Evolutionary conservation across 2,329 filamentous ascomycete species (phyloP).

Genomic region (Tricladium varicosporioides): DNA sequence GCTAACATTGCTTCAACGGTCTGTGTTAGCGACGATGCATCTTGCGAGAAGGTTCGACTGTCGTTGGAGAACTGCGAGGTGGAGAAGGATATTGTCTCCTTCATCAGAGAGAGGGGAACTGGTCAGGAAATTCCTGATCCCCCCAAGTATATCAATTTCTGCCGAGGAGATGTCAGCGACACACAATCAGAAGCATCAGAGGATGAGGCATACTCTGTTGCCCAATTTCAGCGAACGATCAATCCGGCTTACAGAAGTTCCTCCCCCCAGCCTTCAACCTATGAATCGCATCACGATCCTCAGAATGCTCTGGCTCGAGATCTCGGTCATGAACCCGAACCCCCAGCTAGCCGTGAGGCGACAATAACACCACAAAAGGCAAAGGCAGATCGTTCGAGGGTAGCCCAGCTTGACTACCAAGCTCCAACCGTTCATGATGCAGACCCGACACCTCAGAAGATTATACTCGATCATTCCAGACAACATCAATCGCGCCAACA

Average conservation of each 20-base stretch:
- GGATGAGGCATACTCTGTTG: slow-evolving; percentile 88
- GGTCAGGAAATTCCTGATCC: slow-evolving; percentile 97
- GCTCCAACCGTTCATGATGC: slow-evolving; percentile 45
- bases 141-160: slow-evolving; percentile 98
- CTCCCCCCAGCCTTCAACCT: slow-evolving; percentile 90
- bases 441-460: slow-evolving; percentile 52
- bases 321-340: slow-evolving; percentile 54
- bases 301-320: slow-evolving; percentile 70
- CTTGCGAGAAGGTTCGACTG: slow-evolving; percentile 92
- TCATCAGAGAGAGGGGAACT: slow-evolving; percentile 87
- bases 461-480: slow-evolving; percentile 21
- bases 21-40: slow-evolving; percentile 94
- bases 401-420: slow-evolving; percentile 38
- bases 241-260: slow-evolving; percentile 96
- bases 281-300: slow-evolving; percentile 88
- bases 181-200: slow-evolving; percentile 79
- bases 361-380: slow-evolving; percentile 52
- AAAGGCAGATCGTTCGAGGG: slow-evolving; percentile 22
- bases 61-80: slow-evolving; percentile 95
- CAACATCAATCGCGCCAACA: slow-evolving; percentile 23
- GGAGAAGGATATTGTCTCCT: slow-evolving; percentile 85
- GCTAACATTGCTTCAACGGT: slow-evolving; percentile 97
- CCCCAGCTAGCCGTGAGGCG: slow-evolving; percentile 44
- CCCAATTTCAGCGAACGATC: slow-evolving; percentile 91
- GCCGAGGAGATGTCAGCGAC: slow-evolving; percentile 81